Percentiles rank a stretch among this genome's conserved stretches.
phyloP scores from a whole-genome alignment of 164 flowering plant genomes.

The Nymphaea colorata region DNA sequence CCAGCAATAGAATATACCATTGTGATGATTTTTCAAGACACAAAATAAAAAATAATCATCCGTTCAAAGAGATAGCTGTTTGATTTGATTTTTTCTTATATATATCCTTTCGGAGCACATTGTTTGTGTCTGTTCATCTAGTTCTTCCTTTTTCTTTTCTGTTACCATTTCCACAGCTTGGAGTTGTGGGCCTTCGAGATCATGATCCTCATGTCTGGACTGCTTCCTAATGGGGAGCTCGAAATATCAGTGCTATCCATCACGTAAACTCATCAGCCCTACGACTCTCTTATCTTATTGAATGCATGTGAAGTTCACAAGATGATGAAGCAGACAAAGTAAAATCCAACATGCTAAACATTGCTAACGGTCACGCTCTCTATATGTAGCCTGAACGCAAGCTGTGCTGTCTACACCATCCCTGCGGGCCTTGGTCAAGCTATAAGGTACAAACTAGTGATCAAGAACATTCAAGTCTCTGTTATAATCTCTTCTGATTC shows the following conservation, averaged over 20 bases:
- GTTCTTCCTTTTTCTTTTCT: no score
- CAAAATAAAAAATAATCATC: no score
- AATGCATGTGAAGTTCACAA: no score
- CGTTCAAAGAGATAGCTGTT: no score
- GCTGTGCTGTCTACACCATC: constrained; percentile 13
- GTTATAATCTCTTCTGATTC: neutral
- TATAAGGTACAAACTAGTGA: constrained; percentile 10
- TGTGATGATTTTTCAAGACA: no score
- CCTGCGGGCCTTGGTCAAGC: constrained; percentile 21
- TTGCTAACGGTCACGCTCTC: neutral
- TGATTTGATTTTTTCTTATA: no score
- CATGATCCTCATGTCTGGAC: constrained; percentile 49
- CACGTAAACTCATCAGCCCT: constrained; percentile 16
- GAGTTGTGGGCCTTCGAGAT: constrained; percentile 48
- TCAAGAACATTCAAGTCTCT: neutral
- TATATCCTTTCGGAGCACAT: no score
- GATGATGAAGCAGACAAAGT: no score
- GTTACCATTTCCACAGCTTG: constrained; percentile 27
- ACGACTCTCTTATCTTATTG: no score
- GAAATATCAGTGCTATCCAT: constrained; percentile 56
- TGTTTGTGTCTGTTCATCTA: no score
- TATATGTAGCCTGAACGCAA: constrained; percentile 17
- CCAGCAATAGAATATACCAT: no score
- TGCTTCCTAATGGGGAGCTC: constrained; percentile 51
- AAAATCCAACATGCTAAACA: neutral